These are phyloP conservation scores for Daldinia bambusicola DNA, from an alignment of 495 filamentous ascomycete genomes.

Conservation along the genomic window DNA sequence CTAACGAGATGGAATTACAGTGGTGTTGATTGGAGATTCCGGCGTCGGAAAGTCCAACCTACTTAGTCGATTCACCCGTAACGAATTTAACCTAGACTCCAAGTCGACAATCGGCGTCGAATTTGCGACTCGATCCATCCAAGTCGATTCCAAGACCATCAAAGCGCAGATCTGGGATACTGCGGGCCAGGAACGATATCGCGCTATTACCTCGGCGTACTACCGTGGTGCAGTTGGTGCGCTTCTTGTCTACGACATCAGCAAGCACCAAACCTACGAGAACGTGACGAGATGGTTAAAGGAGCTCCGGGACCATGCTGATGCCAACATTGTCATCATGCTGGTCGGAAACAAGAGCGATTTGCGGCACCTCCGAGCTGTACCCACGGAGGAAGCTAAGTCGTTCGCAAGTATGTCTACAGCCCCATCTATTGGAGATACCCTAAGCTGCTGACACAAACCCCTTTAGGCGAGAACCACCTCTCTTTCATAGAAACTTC, in stretches of 20 bases:
- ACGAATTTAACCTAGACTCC: conserved; percentile 99
- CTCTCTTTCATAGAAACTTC: conserved; percentile 99
- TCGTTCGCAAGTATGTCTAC: conserved; percentile 87
- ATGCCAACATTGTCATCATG: conserved; percentile 99
- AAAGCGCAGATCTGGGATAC: conserved; percentile 99
- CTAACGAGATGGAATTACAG: conserved; percentile 63
- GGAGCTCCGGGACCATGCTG: conserved; percentile 96
- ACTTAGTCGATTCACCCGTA: conserved; percentile 98
- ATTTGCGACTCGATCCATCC: conserved; percentile 98
- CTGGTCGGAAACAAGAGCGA: conserved; percentile 99
- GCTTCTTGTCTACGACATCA: conserved; percentile 98
- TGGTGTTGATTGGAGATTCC: conserved; percentile 98
- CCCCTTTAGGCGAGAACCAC: conserved; percentile 83
- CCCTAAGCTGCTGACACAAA: conserved; percentile 40
- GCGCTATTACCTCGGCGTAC: conserved; percentile 98
- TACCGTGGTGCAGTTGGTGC: conserved; percentile 98
- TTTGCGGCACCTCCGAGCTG: conserved; percentile 96
- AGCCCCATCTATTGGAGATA: conserved; percentile 3
- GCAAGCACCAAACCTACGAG: conserved; percentile 99
- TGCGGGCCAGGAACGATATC: conserved; percentile 97
- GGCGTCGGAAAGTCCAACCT: conserved; percentile 99
- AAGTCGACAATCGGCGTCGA: conserved; percentile 99
- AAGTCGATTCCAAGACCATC: conserved; percentile 99
- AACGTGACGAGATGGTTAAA: conserved; percentile 99
- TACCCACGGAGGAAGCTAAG: conserved; percentile 98